phyloP scores from a whole-genome alignment of 2,329 filamentous ascomycete species.

The Xylaria digitata region DNA sequence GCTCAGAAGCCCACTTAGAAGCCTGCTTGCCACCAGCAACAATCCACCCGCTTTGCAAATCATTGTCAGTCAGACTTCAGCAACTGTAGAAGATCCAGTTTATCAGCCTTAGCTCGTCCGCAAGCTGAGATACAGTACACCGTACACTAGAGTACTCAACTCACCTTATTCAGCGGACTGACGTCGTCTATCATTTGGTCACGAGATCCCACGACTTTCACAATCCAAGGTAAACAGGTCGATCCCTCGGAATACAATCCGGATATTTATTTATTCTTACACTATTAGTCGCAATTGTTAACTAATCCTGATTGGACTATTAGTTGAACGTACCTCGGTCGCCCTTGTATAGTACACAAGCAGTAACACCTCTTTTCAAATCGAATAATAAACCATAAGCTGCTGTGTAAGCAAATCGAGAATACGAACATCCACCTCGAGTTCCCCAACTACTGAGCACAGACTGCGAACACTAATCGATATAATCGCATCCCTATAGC shows the following conservation, averaged over 20 bases:
- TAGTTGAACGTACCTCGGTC: neutral
- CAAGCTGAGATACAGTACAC: neutral
- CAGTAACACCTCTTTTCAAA: neutral
- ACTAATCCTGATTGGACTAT: neutral
- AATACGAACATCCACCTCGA: neutral
- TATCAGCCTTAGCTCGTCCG: no score
- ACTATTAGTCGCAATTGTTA: neutral
- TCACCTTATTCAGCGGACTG: neutral
- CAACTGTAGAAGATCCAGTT: no score
- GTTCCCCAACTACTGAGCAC: neutral
- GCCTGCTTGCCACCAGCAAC: neutral
- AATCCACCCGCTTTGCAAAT: neutral
- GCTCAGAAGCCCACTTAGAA: neutral
- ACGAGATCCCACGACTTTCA: neutral
- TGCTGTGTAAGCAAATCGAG: neutral
- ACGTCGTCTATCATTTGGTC: neutral
- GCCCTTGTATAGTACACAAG: neutral
- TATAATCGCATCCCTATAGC: neutral
- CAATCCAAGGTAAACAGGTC: no score
- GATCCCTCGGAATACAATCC: no score
- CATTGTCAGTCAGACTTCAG: slow-evolving; percentile 2
- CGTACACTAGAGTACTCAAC: neutral
- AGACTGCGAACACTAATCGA: neutral
- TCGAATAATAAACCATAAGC: neutral
- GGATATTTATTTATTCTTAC: neutral